Conservation (phyloP, 2,329 filamentous ascomycete species). For the Fusarium sublunatum region DNA sequence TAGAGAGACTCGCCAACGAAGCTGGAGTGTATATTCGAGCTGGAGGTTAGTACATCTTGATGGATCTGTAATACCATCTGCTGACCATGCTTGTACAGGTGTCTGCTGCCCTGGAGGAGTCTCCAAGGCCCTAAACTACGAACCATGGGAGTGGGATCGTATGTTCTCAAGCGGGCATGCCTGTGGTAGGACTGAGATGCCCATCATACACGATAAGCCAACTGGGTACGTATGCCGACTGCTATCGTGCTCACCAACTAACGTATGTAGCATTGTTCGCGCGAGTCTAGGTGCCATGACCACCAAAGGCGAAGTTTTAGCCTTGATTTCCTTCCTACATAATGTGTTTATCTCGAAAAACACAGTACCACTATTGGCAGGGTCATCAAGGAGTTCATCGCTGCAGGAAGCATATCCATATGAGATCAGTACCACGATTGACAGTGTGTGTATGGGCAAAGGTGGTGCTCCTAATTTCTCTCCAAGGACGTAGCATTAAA, state of each 20-base stretch:
- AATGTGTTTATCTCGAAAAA: constrained; percentile 31
- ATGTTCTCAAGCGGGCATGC: constrained; percentile 68
- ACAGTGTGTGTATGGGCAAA: background rate
- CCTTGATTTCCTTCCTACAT: constrained; percentile 59
- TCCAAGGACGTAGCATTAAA: background rate
- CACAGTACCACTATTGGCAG: constrained; percentile 18
- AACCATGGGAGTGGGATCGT: constrained; percentile 64
- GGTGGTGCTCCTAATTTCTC: background rate
- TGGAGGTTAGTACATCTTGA: constrained; percentile 51
- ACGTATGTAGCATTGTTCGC: constrained; percentile 63
- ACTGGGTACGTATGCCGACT: constrained; percentile 58
- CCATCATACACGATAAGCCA: constrained; percentile 64
- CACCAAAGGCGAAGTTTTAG: constrained; percentile 64
- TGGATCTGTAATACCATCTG: background rate
- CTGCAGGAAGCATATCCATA: constrained; percentile 28
- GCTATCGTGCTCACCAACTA: background rate
- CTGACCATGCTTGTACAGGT: constrained; percentile 47
- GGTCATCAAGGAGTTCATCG: constrained; percentile 22
- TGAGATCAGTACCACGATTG: constrained; percentile 12
- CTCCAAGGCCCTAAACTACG: constrained; percentile 61
- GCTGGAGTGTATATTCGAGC: constrained; percentile 69
- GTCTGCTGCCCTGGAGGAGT: constrained; percentile 62
- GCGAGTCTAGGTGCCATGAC: constrained; percentile 72
- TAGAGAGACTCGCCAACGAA: constrained; percentile 68
- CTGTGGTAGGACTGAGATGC: constrained; percentile 64